These are phyloP conservation scores for Cicer yamashitae DNA, from an alignment of 306 rosid species.

Conservation along the genomic window DNA sequence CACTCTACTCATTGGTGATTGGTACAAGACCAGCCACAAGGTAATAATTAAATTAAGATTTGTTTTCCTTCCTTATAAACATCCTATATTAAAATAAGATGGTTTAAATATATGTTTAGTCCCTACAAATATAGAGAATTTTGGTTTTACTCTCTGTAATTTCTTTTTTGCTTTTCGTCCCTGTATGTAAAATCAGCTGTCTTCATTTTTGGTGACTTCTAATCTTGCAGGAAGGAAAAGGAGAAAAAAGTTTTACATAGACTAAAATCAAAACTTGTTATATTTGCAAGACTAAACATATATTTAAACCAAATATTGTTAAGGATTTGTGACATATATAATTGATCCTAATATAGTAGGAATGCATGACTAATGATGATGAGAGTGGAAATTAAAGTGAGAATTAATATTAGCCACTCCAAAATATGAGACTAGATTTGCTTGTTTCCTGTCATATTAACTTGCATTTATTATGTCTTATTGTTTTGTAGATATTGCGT, in stretches of 20 bases:
- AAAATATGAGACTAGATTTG: constrained; percentile 6
- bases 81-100: background rate
- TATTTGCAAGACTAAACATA: too few species aligned
- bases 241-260: too few species aligned
- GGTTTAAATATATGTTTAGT: too few species aligned
- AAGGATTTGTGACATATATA: background rate
- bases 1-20: constrained; percentile 87
- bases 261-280: too few species aligned
- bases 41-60: constrained; percentile 52
- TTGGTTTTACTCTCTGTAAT: too few species aligned
- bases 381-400: background rate
- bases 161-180: too few species aligned
- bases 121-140: too few species aligned
- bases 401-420: background rate
- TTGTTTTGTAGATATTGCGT: constrained; percentile 63
- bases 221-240: too few species aligned
- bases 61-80: background rate
- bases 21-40: constrained; percentile 86
- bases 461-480: constrained; percentile 7
- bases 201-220: too few species aligned
- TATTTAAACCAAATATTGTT: background rate
- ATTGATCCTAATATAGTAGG: constrained; percentile 4
- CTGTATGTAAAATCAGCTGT: too few species aligned
- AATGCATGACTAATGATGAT: background rate
- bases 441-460: constrained; percentile 12